Evolutionary conservation across 768 basidiomycete genomes (phyloP), one percentile per base, ranked within the genome.

Genomic region (Termitomyces sp.): DNA sequence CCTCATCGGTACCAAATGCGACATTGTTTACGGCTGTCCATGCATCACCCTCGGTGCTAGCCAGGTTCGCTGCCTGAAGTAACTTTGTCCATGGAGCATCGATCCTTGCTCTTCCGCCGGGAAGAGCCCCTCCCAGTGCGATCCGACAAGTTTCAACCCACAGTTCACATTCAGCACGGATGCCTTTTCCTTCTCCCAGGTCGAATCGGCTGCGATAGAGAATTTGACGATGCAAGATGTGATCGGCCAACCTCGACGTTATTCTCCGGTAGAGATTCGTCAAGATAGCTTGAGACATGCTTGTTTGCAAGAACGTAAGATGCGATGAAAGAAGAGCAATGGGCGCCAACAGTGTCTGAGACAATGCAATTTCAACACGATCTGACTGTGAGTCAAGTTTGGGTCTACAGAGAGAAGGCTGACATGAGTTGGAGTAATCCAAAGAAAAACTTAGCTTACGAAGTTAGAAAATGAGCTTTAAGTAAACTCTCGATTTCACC

Each of bases 171-270:
- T 98, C 95, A 1, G 82, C 81, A 22, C 76, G 76, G 22, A 96
- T 79, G 22, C 75, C 73, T 58, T 77, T 79, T 5, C 88, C 91
- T 55, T 92, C 88, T 8, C 70, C 66, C 3, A 79, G 69, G 33
- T 80, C 77, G 56, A 95, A 81, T 59, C 83, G 82, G 0, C 91
- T 87, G 43, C 92, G 86, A 67, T 90, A 91, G 39, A 89, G 70
- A 54, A 97, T 85, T 58, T 89, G 85, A 14, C 95, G 88, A 62
- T 95, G 91, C 20, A 91, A 74, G 53, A 98, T 86, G 67, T 95
- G 85, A 49, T 88, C 84, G 0, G 89, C 79, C 13, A 98, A 67
- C 37, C 84, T 82, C 8, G 84, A 74, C 22, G 88, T 84, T 59
- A 89, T 85, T 32, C 83, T 82, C 34, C 94, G 82, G 70, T 97